Percentiles rank a stretch among this genome's conserved stretches.
phyloP scores from a whole-genome alignment of 2,329 filamentous ascomycete genomes.

The Cladosporium sp. region DNA sequence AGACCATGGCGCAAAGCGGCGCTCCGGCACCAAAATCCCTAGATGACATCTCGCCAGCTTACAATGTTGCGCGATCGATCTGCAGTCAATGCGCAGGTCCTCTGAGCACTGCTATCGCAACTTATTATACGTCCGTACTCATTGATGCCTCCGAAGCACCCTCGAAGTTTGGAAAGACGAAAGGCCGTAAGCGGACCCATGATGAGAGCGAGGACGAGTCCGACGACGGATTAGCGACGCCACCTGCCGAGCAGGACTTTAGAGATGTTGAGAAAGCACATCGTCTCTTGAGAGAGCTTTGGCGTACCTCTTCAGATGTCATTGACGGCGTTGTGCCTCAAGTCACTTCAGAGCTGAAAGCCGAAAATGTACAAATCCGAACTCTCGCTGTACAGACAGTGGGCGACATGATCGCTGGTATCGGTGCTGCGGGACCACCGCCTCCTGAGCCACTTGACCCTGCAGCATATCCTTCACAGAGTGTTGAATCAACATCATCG shows the following conservation, averaged over 20 bases:
- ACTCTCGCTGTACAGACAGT: conserved; percentile 88
- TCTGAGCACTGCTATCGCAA: conserved; percentile 89
- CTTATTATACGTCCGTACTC: conserved; percentile 96
- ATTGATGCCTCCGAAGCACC: conserved; percentile 64
- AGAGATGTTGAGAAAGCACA: conserved; percentile 88
- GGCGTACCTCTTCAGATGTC: conserved; percentile 84
- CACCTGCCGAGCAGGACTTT: conserved; percentile 75
- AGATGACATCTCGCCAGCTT: conserved; percentile 85
- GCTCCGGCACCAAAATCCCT: conserved; percentile 42
- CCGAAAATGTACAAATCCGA: conserved; percentile 82
- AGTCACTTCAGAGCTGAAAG: conserved; percentile 84
- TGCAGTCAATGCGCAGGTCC: conserved; percentile 87
- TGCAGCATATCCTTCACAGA: conserved; percentile 75
- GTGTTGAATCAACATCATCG: conserved; percentile 40
- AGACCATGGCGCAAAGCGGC: conserved; percentile 37
- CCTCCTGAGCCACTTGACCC: conserved; percentile 70
- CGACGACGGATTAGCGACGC: conserved; percentile 34
- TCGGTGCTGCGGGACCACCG: conserved; percentile 84
- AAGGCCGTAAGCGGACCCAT: conserved; percentile 31
- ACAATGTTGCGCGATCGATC: conserved; percentile 92
- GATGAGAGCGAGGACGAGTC: conserved; percentile 41
- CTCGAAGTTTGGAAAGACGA: conserved; percentile 44
- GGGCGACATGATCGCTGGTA: conserved; percentile 89
- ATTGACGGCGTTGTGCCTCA: conserved; percentile 92
- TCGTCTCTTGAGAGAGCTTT: conserved; percentile 81